Base-by-base conservation (phyloP, 192 early-diverging fungal genomes). In the Chytriomyces hyalinus region DNA sequence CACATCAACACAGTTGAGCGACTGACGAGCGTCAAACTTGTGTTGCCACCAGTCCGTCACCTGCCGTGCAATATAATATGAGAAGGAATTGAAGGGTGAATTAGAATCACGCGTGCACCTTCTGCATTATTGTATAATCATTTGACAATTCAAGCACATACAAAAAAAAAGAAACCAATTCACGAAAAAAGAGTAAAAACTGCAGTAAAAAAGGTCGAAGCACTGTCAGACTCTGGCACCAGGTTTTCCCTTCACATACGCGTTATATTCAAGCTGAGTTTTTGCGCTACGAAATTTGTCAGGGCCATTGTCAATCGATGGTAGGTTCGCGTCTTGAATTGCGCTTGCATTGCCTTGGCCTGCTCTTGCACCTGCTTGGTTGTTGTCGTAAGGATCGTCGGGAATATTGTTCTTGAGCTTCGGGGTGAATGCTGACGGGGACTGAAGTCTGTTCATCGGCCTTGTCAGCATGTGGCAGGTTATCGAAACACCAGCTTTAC, bases 221-320 rank as follows among this genome's bases (percentile, higher is more conserved):
- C 22, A 4, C 15, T 60, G 57, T 22, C 22, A n/a, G 15, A 17
- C 15, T 17, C 17, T 22, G 17, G 57, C 22, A 6, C 63, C 47
- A 26, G 17, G 44, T 70, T 78, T 71, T 47, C 43, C 11, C 45
- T 69, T 70, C 7, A 78, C 77, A 36, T 78, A 78, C 13, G 61
- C 62, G 53, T 78, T 78, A 50, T 78, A 72, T 64, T 78, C 77
- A 22, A 78, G 49, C 47, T 72, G 68, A 53, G 77, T 78, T 61
- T 64, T 70, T 1, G 69, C 77, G 48, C 48, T 61, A 7, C 62
- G 26, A 28, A 78, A 26, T 50, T 63, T 62, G 7, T 78, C 77
- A 65, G 43, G 61, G 6, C 17, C 67, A 20, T 11, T 9, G 24
- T 11, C 24, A 20, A 26, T 10, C 15, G n/a, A 24, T 11, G 17